These are phyloP conservation scores for Coix lacrymajobi DNA, from an alignment of 176 grass and related monocot species.

Conservation along the genomic window DNA sequence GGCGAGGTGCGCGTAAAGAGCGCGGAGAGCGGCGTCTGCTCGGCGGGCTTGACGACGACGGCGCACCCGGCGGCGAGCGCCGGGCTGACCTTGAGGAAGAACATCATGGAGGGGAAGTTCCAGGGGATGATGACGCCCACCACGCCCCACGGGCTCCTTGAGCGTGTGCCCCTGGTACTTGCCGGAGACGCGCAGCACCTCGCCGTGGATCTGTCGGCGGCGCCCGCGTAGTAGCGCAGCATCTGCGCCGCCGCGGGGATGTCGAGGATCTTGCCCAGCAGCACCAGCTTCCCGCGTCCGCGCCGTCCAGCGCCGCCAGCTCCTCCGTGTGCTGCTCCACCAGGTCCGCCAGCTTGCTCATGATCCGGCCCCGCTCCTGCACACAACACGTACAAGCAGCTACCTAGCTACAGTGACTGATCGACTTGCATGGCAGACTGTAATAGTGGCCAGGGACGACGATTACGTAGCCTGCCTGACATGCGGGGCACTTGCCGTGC, in stretches of 20 bases:
- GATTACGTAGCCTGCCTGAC: constrained; percentile 84
- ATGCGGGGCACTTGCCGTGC: constrained; percentile 83
- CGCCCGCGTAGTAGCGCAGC: no score
- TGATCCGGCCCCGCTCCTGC: constrained; percentile 70
- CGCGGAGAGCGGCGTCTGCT: constrained; percentile 74
- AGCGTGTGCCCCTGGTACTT: not conserved
- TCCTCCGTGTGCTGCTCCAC: constrained; percentile 69
- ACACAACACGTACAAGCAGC: no score
- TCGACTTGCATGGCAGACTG: no score
- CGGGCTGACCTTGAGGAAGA: not conserved
- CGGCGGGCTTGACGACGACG: constrained; percentile 79
- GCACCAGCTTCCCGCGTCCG: constrained; percentile 77
- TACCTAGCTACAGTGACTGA: no score
- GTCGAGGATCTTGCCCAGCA: constrained; percentile 61
- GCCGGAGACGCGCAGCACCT: not conserved
- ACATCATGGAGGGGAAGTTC: not conserved
- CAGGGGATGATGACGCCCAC: not conserved
- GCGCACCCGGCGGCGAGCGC: not conserved
- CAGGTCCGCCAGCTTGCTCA: constrained; percentile 69
- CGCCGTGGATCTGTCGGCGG: no score
- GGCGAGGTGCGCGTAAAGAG: constrained; percentile 70
- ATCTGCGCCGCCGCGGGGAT: constrained; percentile 25
- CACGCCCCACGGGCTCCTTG: not conserved
- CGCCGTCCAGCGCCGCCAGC: constrained; percentile 58
- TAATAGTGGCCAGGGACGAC: no score